Base-by-base conservation (phyloP, 306 rosid species). In the Oxytropis ochrocephala region DNA sequence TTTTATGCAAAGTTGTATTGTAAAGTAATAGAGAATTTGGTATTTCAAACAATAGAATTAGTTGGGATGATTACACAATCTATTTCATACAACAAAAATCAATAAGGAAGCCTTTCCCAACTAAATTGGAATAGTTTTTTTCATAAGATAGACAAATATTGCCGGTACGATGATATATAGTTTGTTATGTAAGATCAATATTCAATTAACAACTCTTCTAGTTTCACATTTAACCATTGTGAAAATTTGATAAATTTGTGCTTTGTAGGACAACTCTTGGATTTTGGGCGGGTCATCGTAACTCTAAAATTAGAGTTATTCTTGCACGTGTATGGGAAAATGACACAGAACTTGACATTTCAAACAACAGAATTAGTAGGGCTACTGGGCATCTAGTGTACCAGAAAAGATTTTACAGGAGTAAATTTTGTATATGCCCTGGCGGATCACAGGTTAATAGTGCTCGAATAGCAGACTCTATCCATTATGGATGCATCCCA, bases 381-480 rank as follows among this genome's bases (percentile, higher is more conserved):
- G 97, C 99, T 38, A 81, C 74, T 35, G 99, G 97, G 73, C 90
- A 78, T 67, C 78, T 91, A 73, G 69, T 85, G 49, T 94, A 94
- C 79, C 99, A 94, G 75, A 89, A 89, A 83, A 84, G 87, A 80
- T 94, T 94, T 71, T 94, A 94, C 77, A 81, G 69, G 52, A 94
- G 85, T 38, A 94, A 89, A 76, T 91, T 87, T 75, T 94, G 97
- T 79, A 89, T 94, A 69, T 94, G 99, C 82, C 99, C 99, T 47
- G 97, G 99, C 43, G 99, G 99, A 67, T 94, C 99, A 35, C 97
- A 94, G 80, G 99, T 94, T 65, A 94, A 94, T 68, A 94, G 99
- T 79, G 97, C 99, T 67, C 97, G 99, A 38, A 87, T 89, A 72
- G 73, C 92, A 30, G 99, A 94, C 71, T 87, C 96, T 73, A 94